Conservation (phyloP, 352 stramenopile genomes). For the Phytophthora macrochlamydospora region DNA sequence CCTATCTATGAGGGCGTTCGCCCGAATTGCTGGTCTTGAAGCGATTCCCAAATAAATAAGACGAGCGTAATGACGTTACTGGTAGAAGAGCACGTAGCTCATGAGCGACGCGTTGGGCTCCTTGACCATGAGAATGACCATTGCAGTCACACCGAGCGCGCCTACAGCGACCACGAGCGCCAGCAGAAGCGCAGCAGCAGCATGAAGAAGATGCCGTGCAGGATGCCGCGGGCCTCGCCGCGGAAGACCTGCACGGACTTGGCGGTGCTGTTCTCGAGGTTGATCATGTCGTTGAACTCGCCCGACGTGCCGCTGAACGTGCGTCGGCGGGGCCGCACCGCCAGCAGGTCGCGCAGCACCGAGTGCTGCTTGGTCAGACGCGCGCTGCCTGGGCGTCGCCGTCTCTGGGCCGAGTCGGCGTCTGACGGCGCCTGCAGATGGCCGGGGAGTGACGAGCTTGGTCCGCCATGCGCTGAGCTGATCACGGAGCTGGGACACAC, state of each 20-base stretch:
- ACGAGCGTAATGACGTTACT: conserved; percentile 4
- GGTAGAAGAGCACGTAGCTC: conserved; percentile 43
- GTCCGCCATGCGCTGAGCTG: neutral
- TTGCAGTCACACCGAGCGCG: conserved; percentile 33
- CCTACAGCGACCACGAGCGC: conserved; percentile 41
- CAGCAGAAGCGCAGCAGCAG: conserved; percentile 62
- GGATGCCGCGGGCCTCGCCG: conserved; percentile 56
- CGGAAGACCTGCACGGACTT: conserved; percentile 68
- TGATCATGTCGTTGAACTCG: conserved; percentile 39
- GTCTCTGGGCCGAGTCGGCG: conserved; percentile 20
- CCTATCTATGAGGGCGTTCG: conserved; percentile 1
- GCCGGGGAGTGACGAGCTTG: conserved; percentile 6
- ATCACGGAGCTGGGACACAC: neutral
- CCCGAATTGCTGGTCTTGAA: conserved; percentile 6
- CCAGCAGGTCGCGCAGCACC: conserved; percentile 27
- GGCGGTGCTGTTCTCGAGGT: conserved; percentile 51
- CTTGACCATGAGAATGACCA: conserved; percentile 47
- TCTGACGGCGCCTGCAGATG: conserved; percentile 2
- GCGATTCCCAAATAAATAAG: conserved; percentile 35
- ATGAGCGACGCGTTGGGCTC: conserved; percentile 34
- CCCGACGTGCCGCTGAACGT: conserved; percentile 36
- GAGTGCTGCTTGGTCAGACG: conserved; percentile 18
- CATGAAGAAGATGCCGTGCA: conserved; percentile 67
- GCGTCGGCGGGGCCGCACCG: conserved; percentile 26
- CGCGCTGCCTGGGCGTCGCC: conserved; percentile 15